These are phyloP conservation scores for Chaetomium fimeti DNA, from an alignment of 495 filamentous ascomycete genomes.

Conservation along the genomic window DNA sequence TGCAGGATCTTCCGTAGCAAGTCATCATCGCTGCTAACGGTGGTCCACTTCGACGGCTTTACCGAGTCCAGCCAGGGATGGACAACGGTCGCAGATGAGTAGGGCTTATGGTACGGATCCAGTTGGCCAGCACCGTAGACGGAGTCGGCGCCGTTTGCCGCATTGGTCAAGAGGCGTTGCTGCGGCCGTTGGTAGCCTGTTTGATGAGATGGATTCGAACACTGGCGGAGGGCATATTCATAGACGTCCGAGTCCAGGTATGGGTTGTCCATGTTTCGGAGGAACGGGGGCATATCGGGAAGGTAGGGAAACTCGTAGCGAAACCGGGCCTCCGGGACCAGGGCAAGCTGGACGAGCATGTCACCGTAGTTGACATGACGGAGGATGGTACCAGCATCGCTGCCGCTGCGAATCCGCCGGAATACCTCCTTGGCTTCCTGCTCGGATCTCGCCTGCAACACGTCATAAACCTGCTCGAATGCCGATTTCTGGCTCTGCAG, in stretches of 20 bases:
- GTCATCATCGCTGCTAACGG: slow-evolving; percentile 35
- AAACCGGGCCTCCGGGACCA: slow-evolving; percentile 40
- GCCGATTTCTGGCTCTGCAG: slow-evolving; percentile 36
- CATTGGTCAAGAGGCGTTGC: neutral
- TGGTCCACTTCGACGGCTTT: slow-evolving; percentile 40
- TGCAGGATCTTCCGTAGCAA: slow-evolving; percentile 38
- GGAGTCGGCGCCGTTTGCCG: slow-evolving; percentile 21
- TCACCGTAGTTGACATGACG: slow-evolving; percentile 43
- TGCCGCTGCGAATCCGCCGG: slow-evolving; percentile 40
- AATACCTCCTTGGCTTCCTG: slow-evolving; percentile 40
- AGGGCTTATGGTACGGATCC: slow-evolving; percentile 40
- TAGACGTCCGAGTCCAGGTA: slow-evolving; percentile 44
- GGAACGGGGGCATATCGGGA: slow-evolving; percentile 39
- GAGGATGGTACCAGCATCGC: slow-evolving; percentile 36
- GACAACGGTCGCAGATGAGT: slow-evolving; percentile 34
- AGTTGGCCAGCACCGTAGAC: slow-evolving; percentile 22
- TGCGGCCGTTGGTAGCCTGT: slow-evolving; percentile 1
- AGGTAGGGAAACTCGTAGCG: slow-evolving; percentile 46
- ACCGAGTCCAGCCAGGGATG: slow-evolving; percentile 36
- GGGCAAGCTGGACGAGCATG: slow-evolving; percentile 39
- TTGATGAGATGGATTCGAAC: neutral
- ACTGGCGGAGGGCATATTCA: slow-evolving; percentile 19
- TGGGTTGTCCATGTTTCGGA: slow-evolving; percentile 35
- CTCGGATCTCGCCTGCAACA: slow-evolving; percentile 36
- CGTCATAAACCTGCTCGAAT: slow-evolving; percentile 38